phyloP scores from a whole-genome alignment of 768 basidiomycete genomes.

The Sistotremastrum niveocremeum region DNA sequence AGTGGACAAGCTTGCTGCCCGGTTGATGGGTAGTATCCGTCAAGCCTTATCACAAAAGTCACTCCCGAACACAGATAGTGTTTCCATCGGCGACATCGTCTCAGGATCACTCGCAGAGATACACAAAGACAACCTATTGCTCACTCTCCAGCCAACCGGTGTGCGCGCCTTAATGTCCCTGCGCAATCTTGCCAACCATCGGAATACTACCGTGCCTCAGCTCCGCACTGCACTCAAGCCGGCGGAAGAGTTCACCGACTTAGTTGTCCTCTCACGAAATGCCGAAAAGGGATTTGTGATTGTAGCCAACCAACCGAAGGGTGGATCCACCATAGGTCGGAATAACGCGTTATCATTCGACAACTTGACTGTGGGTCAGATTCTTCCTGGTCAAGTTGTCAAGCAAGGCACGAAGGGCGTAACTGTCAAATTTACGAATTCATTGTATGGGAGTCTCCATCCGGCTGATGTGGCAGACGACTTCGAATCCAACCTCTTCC shows the following conservation, averaged over 20 bases:
- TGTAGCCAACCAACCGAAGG: slow-evolving; percentile 59
- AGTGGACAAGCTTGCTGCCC: slow-evolving; percentile 40
- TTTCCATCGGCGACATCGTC: slow-evolving; percentile 66
- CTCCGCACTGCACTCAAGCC: slow-evolving; percentile 46
- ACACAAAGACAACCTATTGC: slow-evolving; percentile 71
- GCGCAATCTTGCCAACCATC: slow-evolving; percentile 74
- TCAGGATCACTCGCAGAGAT: slow-evolving; percentile 64
- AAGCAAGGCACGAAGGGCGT: slow-evolving; percentile 60
- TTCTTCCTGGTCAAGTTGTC: slow-evolving; percentile 69
- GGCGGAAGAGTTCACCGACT: slow-evolving; percentile 58
- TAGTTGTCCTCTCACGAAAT: slow-evolving; percentile 85
- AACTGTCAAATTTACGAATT: slow-evolving; percentile 59
- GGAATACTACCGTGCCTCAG: slow-evolving; percentile 49
- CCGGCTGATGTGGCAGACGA: slow-evolving; percentile 76
- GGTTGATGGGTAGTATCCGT: slow-evolving; percentile 75
- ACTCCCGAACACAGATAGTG: slow-evolving; percentile 48
- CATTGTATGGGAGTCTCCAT: slow-evolving; percentile 64
- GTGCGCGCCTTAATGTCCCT: slow-evolving; percentile 76
- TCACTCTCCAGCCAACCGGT: slow-evolving; percentile 56
- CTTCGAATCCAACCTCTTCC: slow-evolving; percentile 47
- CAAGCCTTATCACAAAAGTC: slow-evolving; percentile 48
- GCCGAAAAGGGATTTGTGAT: slow-evolving; percentile 77
- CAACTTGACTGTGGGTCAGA: slow-evolving; percentile 53
- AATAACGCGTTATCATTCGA: slow-evolving; percentile 51
- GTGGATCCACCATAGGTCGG: slow-evolving; percentile 30